Base-by-base conservation (phyloP, 2,329 filamentous ascomycete genomes). In the Xylariaceae sp. region DNA sequence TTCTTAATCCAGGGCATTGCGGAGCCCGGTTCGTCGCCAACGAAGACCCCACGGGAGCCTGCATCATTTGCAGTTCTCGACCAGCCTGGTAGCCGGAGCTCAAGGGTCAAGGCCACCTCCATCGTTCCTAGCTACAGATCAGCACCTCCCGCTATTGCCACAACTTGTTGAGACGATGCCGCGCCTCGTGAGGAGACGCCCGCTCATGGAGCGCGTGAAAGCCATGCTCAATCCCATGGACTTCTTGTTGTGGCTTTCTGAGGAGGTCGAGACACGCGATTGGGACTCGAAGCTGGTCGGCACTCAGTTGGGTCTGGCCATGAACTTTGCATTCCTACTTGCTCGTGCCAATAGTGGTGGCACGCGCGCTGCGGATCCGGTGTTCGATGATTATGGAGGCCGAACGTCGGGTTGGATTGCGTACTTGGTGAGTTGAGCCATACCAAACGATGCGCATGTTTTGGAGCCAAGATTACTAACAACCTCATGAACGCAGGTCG, bases 201-300 rank as follows among this genome's bases (percentile, higher is more conserved):
- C 94, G 66, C 79, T 96, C 59, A 66, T 73, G 30, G 87, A 97
- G 77, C 89, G 92, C 67, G 79, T 97, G 67, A 83, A 83, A 66
- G 78, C 87, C 49, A 83, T 83, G 68, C 74, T 96, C 51, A 92
- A 97, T 64, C 90, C 89, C 3, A 86, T 88, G 73, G 94, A 99
- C 71, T 88, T 92, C 63, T 73, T 94, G 47, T 82, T 99, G 15
- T 96, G 90, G 87, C 70, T 95, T 2, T 95, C 89, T 0, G 92
- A 97, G 67, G 89, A 96, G 71, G 80, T 99, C 52, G 91, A 96
- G 66, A 90, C 90, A 27, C 85, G 87, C 64, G 89, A 96, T 61
- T 95, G 90, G 84, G 89, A 96, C 59, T 89, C 92, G 17, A 86
- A 88, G 58, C 73, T 83, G 33, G 86, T 89, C 67, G 87, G 89